Conservation (phyloP, 495 filamentous ascomycete species). For the Evernia prunastri region DNA sequence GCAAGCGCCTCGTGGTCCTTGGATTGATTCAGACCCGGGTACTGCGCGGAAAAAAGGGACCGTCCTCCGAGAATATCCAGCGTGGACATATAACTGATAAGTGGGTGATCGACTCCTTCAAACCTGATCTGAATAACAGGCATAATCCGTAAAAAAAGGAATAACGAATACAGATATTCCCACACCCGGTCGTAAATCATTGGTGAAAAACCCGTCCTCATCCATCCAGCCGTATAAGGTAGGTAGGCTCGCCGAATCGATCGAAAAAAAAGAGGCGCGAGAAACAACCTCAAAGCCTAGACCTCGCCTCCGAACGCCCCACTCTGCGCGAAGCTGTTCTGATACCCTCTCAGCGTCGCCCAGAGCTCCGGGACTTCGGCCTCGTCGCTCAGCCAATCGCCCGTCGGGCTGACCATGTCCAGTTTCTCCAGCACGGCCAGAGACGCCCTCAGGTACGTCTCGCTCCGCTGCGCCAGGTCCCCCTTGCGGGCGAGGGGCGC, state of each 20-base stretch:
- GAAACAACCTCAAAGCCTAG: neutral
- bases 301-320: slow-evolving; percentile 38
- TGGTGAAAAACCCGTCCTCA: no score
- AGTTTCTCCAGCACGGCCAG: slow-evolving; percentile 64
- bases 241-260: neutral
- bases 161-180: no score
- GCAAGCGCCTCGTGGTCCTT: neutral
- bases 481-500: slow-evolving; percentile 52
- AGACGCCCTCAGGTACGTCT: slow-evolving; percentile 61
- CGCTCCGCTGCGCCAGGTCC: slow-evolving; percentile 47
- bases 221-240: no score
- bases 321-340: slow-evolving; percentile 60
- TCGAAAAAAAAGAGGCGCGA: neutral
- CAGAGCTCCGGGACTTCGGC: slow-evolving; percentile 58
- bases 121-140: neutral
- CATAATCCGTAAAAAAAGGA: neutral
- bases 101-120: neutral
- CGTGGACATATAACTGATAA: neutral
- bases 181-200: neutral
- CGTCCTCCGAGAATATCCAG: neutral
- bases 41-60: neutral
- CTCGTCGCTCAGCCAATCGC: slow-evolving; percentile 53
- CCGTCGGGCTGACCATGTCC: slow-evolving; percentile 40
- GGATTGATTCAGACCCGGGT: no score
- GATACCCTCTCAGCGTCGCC: slow-evolving; percentile 68